Base-by-base conservation (phyloP, 352 stramenopile species). In the Phytophthora idaei region DNA sequence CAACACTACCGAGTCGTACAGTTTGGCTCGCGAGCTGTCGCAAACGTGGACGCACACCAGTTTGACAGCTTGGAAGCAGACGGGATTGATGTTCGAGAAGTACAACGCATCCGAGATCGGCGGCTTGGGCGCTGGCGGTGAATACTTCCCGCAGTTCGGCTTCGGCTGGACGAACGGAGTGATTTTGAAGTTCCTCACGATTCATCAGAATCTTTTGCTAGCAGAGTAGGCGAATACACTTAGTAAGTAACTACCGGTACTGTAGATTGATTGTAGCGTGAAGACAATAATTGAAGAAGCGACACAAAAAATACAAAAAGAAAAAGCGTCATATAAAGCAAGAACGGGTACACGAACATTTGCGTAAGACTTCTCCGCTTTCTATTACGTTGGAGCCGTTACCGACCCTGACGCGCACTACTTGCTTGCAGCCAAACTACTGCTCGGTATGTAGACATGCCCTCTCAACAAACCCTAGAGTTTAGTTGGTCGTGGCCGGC, bases 131-230 rank as follows among this genome's bases (percentile, higher is more conserved):
- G 76, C 81, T 62, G 90, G 90, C 10, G 90, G 90, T 50, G 90
- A 97, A 72, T 97, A 97, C 67, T 89, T 92, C 25, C 83, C 87
- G 6, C 90, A 97, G 67, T 90, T 92, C 57, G 90, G 90, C 63
- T 97, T 97, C 63, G 88, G 86, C 57, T 96, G 88, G 88, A 89
- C 81, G 21, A 93, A 94, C 63, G 90, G 89, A 55, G 87, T 96
- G 63, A 90, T 93, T 51, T 80, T 96, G 56, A 92, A 94, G 73
- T 86, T 96, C 55, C 73, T 97, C 32, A 91, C 83, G 64, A 83
- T 80, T 51, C 78, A 92, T 76, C 85, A 92, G 65, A 73, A 87
- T 64, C 74, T 94, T 63, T 74, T 94, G 55, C 45, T 60, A 14
- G 47, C 60, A 61, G 65, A 68, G 34, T 69, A 71, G 42, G 27